phyloP scores from a whole-genome alignment of 257 asterid species.

The Gardenia jasminoides region DNA sequence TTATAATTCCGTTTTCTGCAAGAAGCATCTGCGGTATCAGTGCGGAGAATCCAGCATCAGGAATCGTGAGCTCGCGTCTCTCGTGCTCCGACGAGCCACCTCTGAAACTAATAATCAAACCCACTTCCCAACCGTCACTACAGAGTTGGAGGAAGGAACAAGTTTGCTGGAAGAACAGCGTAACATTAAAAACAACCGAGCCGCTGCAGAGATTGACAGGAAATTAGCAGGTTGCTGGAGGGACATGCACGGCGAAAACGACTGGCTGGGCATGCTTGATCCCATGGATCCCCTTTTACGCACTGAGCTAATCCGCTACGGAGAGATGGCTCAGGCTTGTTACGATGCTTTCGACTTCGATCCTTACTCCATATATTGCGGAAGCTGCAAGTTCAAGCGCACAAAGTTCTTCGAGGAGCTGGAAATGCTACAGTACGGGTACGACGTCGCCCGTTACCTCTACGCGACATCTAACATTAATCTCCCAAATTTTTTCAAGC shows the following conservation, averaged over 20 bases:
- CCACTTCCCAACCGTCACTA: background rate
- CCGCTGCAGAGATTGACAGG: background rate
- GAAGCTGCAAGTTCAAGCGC: constrained; percentile 18
- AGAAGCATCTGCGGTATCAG: background rate
- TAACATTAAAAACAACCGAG: too few species aligned
- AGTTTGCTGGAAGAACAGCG: background rate
- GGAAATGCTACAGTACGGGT: constrained; percentile 15
- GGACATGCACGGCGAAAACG: constrained; percentile 30
- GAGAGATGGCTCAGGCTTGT: constrained; percentile 36
- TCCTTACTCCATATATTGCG: constrained; percentile 27
- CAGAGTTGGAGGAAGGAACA: constrained; percentile 1
- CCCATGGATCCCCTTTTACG: constrained; percentile 29
- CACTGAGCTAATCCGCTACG: constrained; percentile 28
- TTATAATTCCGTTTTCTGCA: background rate
- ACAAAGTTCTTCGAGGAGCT: constrained; percentile 18
- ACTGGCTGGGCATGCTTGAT: constrained; percentile 28
- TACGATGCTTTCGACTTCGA: constrained; percentile 32
- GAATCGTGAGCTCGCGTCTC: background rate
- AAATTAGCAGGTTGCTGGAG: constrained; percentile 18
- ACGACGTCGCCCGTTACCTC: constrained; percentile 24
- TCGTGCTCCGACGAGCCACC: background rate
- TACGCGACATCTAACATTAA: constrained; percentile 31
- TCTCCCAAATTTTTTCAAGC: constrained; percentile 27
- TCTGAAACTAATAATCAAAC: background rate
- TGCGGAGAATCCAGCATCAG: background rate